These are phyloP conservation scores for Adansonia digitata DNA, from an alignment of 345 rosid species.

Conservation along the genomic window DNA sequence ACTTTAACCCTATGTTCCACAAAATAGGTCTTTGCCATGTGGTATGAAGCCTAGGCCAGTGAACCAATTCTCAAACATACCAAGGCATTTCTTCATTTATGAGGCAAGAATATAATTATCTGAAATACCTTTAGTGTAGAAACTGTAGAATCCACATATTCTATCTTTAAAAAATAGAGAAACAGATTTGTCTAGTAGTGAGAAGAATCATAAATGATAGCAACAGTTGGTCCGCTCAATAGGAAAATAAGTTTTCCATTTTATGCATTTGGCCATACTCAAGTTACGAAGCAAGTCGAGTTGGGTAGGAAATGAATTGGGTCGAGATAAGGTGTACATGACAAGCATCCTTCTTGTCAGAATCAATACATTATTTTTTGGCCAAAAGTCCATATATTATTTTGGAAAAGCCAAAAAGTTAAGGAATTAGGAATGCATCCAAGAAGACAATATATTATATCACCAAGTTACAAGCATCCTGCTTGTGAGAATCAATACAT, in stretches of 20 bases:
- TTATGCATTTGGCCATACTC: not conserved
- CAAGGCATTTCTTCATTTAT: not conserved
- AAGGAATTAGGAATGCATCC: too few relatives aligned
- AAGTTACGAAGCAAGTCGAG: not conserved
- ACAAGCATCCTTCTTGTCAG: not conserved
- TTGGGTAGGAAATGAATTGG: not conserved
- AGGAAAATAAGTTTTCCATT: not conserved
- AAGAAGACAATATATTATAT: too few relatives aligned
- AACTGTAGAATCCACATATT: not conserved
- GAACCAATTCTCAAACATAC: not conserved
- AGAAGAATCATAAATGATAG: not conserved
- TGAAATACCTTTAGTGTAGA: not conserved
- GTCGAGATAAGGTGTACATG: not conserved
- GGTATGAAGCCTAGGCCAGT: not conserved
- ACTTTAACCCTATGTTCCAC: not conserved
- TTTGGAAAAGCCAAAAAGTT: too few relatives aligned
- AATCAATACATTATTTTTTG: not conserved
- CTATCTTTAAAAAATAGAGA: not conserved
- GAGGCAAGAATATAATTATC: not conserved
- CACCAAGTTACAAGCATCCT: too few relatives aligned
- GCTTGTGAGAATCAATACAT: too few relatives aligned
- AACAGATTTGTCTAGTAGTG: not conserved
- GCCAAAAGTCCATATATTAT: too few relatives aligned
- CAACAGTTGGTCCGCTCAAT: not conserved
- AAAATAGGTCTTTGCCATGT: not conserved